These are phyloP conservation scores for Trichoderma sp. DNA, from an alignment of 2,329 filamentous ascomycete species.

Conservation along the genomic window DNA sequence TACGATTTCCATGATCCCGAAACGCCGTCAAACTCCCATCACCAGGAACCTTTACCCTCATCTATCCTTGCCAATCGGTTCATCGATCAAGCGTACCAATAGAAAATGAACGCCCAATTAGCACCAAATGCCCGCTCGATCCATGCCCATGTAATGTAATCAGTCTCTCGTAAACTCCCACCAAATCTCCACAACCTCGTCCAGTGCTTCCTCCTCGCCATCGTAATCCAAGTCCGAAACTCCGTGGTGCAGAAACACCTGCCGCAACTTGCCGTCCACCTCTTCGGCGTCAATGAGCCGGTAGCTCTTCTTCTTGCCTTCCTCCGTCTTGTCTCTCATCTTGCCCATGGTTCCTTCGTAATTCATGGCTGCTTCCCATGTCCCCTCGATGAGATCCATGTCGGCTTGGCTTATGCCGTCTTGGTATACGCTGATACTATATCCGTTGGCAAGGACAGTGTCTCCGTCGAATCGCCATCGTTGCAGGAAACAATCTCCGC, in stretches of 20 bases:
- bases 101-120: background rate
- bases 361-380: conserved; percentile 49
- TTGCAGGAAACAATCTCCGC: conserved; percentile 58
- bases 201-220: conserved; percentile 38
- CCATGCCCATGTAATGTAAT: background rate
- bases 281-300: conserved; percentile 45
- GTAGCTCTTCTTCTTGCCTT: conserved; percentile 52
- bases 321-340: conserved; percentile 39
- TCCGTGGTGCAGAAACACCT: conserved; percentile 49
- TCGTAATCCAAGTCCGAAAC: conserved; percentile 29
- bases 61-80: background rate
- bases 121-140: background rate
- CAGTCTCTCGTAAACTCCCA: conserved; percentile 37
- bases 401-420: conserved; percentile 41
- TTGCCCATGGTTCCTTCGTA: conserved; percentile 56
- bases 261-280: conserved; percentile 46
- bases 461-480: conserved; percentile 51
- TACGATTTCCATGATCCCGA: background rate
- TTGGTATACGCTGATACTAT: conserved; percentile 52
- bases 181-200: conserved; percentile 49
- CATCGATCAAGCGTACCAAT: background rate
- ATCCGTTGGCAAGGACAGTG: conserved; percentile 57
- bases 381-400: conserved; percentile 50
- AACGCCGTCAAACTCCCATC: conserved; percentile 1
- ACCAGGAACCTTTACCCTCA: background rate